phyloP scores from a whole-genome alignment of 1,284 basidiomycete genomes.

The Cryptococcus depauperatus region DNA sequence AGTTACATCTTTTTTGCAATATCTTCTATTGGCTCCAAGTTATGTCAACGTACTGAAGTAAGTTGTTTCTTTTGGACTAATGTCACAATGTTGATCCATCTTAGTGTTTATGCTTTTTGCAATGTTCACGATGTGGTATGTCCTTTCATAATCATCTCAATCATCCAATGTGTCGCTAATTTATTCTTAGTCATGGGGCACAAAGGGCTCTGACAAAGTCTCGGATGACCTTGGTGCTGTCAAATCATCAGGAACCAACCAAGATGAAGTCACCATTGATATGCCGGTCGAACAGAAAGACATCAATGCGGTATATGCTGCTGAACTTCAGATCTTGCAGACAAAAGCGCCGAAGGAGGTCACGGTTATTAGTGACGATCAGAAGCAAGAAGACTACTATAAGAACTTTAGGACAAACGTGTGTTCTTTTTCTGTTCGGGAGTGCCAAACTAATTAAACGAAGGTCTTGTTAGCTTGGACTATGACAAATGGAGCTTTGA shows the following conservation, averaged over 20 bases:
- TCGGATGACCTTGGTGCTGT: conserved; percentile 76
- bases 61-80: conserved; percentile 32
- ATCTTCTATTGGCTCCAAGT: conserved; percentile 73
- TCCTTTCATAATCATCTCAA: conserved; percentile 15
- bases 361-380: conserved; percentile 51
- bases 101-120: conserved; percentile 55
- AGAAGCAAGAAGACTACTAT: conserved; percentile 82
- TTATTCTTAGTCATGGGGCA: conserved; percentile 57
- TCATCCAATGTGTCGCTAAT: not conserved
- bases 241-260: conserved; percentile 44
- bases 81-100: conserved; percentile 1
- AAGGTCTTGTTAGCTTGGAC: conserved; percentile 73
- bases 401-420: conserved; percentile 74
- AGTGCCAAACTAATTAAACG: no score
- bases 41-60: conserved; percentile 87
- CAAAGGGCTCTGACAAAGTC: conserved; percentile 81
- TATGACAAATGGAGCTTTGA: conserved; percentile 68
- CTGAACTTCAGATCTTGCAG: conserved; percentile 68
- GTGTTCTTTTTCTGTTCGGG: conserved; percentile 21
- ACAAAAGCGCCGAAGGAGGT: conserved; percentile 63
- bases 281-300: conserved; percentile 76
- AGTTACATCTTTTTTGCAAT: conserved; percentile 87
- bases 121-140: conserved; percentile 63
- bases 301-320: conserved; percentile 75
- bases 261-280: conserved; percentile 64